Evolutionary conservation across 2,329 filamentous ascomycete genomes (phyloP).

Genomic region (Zopfia rhizophila): DNA sequence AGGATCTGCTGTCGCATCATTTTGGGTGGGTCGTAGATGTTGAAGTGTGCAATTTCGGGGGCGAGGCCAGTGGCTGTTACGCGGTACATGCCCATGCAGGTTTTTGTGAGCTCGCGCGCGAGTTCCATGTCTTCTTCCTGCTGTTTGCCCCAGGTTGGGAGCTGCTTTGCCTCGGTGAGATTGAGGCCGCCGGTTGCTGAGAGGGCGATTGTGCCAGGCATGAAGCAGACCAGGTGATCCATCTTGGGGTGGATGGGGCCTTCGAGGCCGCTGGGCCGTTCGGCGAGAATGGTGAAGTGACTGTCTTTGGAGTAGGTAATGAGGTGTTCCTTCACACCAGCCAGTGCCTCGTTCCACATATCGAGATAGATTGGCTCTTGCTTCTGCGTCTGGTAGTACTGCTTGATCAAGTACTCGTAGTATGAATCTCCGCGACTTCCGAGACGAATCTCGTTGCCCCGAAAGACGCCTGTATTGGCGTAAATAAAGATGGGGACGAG

Average conservation of each 20-base stretch:
- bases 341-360: conserved; percentile 90
- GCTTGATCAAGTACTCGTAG: conserved; percentile 98
- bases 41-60: conserved; percentile 92
- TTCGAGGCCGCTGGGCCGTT: conserved; percentile 79
- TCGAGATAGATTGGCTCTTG: conserved; percentile 87
- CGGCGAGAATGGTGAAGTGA: conserved; percentile 88
- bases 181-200: conserved; percentile 82
- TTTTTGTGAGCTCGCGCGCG: conserved; percentile 91
- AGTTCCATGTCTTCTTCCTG: conserved; percentile 89
- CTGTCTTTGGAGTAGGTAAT: conserved; percentile 86
- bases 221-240: conserved; percentile 98
- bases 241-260: conserved; percentile 83
- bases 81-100: conserved; percentile 98
- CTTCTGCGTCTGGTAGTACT: conserved; percentile 92
- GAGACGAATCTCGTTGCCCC: conserved; percentile 85
- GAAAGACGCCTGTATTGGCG: conserved; percentile 80
- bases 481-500: conserved; percentile 93
- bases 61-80: conserved; percentile 90
- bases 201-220: conserved; percentile 94
- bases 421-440: conserved; percentile 97
- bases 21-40: conserved; percentile 74
- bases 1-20: conserved; percentile 61
- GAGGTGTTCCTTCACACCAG: conserved; percentile 89
- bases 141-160: conserved; percentile 75
- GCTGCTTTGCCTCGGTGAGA: conserved; percentile 78